Percentiles rank a stretch among this genome's conserved stretches.
Conservation (phyloP, 108 stramenopile genomes). For the Halocafeteria seosinensis region DNA sequence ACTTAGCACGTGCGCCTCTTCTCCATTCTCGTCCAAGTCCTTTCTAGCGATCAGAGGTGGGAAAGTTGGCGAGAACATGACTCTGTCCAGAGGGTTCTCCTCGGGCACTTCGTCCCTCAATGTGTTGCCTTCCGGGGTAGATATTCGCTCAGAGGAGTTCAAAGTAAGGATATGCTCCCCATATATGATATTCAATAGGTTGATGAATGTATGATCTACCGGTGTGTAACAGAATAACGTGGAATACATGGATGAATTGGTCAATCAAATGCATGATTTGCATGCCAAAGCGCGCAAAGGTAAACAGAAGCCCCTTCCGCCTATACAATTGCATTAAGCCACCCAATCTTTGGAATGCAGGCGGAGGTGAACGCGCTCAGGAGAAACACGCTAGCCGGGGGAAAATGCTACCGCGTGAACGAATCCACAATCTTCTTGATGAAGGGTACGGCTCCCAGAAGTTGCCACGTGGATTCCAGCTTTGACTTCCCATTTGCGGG, state of each 20-base stretch:
- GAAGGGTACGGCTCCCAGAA: too few species aligned
- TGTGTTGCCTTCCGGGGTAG: background rate
- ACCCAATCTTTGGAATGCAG: background rate
- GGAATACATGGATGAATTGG: background rate
- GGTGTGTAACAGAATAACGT: background rate
- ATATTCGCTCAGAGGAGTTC: background rate
- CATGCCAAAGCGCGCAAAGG: background rate
- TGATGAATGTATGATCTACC: background rate
- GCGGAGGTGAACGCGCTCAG: background rate
- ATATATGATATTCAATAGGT: background rate
- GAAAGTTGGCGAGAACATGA: too few species aligned
- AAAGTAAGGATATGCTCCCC: background rate
- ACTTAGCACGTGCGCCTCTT: too few species aligned
- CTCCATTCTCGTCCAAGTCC: too few species aligned
- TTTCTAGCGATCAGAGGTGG: too few species aligned
- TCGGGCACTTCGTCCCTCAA: too few species aligned
- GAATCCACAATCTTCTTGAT: slow-evolving; percentile 69
- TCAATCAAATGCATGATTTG: background rate
- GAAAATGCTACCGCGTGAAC: slow-evolving; percentile 76
- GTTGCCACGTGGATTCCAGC: too few species aligned
- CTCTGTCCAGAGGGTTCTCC: too few species aligned
- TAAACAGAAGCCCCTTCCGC: background rate
- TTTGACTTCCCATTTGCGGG: too few species aligned
- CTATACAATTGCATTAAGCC: background rate
- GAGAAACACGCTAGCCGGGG: slow-evolving; percentile 56